Base-by-base conservation (phyloP, 257 asterid genomes). In the Paulownia fortunei region DNA sequence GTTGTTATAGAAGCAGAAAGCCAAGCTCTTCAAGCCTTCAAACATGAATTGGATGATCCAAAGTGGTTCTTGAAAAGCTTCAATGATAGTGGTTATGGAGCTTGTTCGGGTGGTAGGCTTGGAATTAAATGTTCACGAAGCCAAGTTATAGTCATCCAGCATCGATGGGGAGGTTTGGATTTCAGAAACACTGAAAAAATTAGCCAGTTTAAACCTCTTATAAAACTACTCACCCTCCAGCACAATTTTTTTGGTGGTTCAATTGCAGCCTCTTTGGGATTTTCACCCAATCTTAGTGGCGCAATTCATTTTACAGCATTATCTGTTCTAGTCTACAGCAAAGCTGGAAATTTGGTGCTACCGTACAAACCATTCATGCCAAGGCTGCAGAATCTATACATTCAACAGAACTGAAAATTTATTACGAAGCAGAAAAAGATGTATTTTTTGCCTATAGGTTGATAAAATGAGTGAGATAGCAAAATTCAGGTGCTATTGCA, bases 81-180 rank as follows among this genome's bases (percentile, higher is more conserved):
- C 98, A 93, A 96, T 74, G 97, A 92, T 73, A 67, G 81, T 77
- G 98, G 97, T 8, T 51, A 59, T 47, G 98, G 97, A 70, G 99
- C 97, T 80, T 96, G 99, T 83, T 89, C 97, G 4, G 99, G 98
- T 61, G 79, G 82, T 8, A 92, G 99, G 99, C 71, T 54, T 26
- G 99, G 99, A 23, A 92, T 96, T 44, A 96, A 96, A 76, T 93
- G 99, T 81, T 97, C 99, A 56, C 87, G 85, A 42, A 98, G 98
- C 7, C 96, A 93, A 67, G 98, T 96, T 46, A 96, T 96, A 4
- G 97, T 96, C 0, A 92, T 96, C 46, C 97, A 93, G 89, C 97
- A 93, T 4, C 99, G 98, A 1, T 96, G 98, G 98, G 82, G 88
- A 62, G 91, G 96, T 0, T 79, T 96, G 55, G 88, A 92, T 64